Evolutionary conservation across 2,329 filamentous ascomycete species (phyloP).

Genomic region (Hypoxylon sp.): DNA sequence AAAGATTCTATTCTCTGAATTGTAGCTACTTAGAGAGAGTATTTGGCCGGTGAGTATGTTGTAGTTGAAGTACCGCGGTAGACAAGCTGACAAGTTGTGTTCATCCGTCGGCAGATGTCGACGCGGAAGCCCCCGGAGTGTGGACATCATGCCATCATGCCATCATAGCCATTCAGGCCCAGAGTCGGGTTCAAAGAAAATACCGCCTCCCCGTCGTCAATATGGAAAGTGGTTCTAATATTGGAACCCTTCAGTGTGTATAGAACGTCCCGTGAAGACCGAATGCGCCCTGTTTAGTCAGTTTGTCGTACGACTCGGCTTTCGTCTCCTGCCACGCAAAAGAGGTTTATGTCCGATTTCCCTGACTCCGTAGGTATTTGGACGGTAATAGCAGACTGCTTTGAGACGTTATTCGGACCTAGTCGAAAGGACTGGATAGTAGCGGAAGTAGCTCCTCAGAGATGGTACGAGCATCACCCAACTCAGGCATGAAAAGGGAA

Average conservation of each 20-base stretch:
- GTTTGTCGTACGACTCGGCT: slow-evolving; percentile 23
- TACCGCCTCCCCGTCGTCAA: background rate
- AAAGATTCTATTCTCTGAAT: background rate
- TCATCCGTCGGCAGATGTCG: slow-evolving; percentile 16
- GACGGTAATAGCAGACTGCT: slow-evolving; percentile 5
- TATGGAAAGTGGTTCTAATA: background rate
- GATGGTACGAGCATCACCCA: slow-evolving; percentile 38
- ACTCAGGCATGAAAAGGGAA: slow-evolving; percentile 21
- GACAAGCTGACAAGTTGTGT: slow-evolving; percentile 4
- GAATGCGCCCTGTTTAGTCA: background rate
- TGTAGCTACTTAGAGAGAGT: background rate
- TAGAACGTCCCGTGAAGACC: background rate
- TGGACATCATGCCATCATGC: background rate
- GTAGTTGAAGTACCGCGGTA: background rate
- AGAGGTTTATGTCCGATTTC: background rate
- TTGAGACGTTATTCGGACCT: background rate
- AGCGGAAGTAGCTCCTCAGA: slow-evolving; percentile 1
- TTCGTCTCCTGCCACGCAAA: slow-evolving; percentile 9
- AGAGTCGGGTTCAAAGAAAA: background rate
- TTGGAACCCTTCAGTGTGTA: background rate
- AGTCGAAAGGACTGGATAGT: slow-evolving; percentile 2
- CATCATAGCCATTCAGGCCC: slow-evolving; percentile 11
- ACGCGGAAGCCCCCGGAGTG: slow-evolving; percentile 7
- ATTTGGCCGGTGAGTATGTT: background rate
- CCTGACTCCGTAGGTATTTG: background rate